Percentiles rank a stretch among this genome's conserved stretches.
phyloP scores from a whole-genome alignment of 345 rosid genomes.

The Trapa bicornis region DNA sequence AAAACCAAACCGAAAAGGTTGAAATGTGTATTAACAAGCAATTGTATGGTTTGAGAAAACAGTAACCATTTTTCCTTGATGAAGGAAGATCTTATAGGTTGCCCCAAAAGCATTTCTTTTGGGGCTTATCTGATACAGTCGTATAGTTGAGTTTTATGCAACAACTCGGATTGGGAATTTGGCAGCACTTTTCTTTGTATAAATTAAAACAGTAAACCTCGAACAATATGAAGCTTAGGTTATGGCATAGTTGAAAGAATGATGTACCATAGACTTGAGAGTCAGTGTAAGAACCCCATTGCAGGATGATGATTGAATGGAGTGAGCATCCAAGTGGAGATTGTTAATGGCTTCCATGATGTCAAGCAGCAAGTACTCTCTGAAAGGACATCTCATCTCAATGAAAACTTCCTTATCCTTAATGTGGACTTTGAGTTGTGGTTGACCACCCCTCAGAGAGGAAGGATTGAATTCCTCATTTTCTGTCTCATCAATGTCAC shows the following conservation, averaged over 20 bases:
- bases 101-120: no score
- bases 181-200: no score
- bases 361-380: slow-evolving; percentile 60
- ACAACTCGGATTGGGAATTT: not conserved
- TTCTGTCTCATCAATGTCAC: slow-evolving; percentile 30
- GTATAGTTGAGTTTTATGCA: no score
- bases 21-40: not conserved
- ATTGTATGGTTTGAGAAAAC: not conserved
- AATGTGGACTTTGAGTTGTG: slow-evolving; percentile 31
- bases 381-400: slow-evolving; percentile 56
- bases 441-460: slow-evolving; percentile 13
- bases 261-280: slow-evolving; percentile 60
- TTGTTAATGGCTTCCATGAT: slow-evolving; percentile 68
- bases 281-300: slow-evolving; percentile 43
- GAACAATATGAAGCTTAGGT: no score
- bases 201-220: no score
- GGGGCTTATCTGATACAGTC: no score
- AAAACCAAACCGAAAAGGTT: not conserved
- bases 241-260: no score
- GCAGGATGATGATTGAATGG: slow-evolving; percentile 49
- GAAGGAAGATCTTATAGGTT: no score
- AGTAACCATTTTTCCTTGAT: no score
- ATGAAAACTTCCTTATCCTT: slow-evolving; percentile 44
- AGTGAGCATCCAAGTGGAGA: slow-evolving; percentile 59
- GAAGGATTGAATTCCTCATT: slow-evolving; percentile 17